Base-by-base conservation (phyloP, 164 flowering plant species). In the Chimonanthus salicifolius region DNA sequence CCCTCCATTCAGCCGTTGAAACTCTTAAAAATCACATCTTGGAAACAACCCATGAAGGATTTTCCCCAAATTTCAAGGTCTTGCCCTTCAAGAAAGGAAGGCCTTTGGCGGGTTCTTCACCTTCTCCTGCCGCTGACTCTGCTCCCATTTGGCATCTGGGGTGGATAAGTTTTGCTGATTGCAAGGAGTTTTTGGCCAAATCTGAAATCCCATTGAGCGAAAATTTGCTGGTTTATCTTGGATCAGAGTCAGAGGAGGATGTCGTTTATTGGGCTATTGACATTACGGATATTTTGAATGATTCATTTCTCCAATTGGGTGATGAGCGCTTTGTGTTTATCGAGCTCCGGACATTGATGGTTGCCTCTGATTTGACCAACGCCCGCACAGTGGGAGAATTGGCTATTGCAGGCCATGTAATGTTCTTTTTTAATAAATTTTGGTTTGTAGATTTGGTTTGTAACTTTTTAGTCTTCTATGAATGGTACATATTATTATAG, bases 341-440 rank as follows among this genome's bases (percentile, higher is more conserved):
- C 9, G 97, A 94, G 81, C 82, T 95, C 60, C 80, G 95, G 81
- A 92, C 97, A 45, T 77, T 95, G 54, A 95, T 92, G 99, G 96
- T 95, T 68, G 99, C 99, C 0, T 87, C 99, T 11, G 96, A 92
- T 86, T 95, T 98, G 98, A 81, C 85, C 15, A 84, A 92, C 81
- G 71, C 68, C 10, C 33, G n/a, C 1, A 86, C 88, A 8, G 88
- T 92, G 99, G 90, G 81, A 58, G 87, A 95, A 7, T 80, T 95
- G 81, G 94, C 99, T 44, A 79, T 95, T 78, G 99, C 96, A 69
- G 99, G 99, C 64, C 94, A 91, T 86, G 97, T 94, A 79, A 86
- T 72, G 69, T 47, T 6, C 4, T 15, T 46, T 47, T 46, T 15
- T 67, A 16, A 7, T 44, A 3, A 8, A 8, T 8, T 43, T 8